Base-by-base conservation (phyloP, 371 early-diverging fungal genomes). In the Apophysomyces variabilis region DNA sequence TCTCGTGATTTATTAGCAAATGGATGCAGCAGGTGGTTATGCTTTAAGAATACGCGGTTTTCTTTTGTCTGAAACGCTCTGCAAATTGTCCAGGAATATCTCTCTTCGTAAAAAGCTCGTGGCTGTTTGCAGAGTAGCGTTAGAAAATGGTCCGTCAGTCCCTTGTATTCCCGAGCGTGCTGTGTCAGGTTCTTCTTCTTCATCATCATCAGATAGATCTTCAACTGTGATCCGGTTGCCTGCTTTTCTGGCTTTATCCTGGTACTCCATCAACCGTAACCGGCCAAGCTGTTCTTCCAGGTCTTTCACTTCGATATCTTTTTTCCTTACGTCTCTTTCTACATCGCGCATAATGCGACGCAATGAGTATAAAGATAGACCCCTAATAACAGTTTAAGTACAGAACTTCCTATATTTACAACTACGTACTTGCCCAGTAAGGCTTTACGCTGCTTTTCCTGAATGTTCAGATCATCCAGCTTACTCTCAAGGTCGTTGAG, bases 321-420 rank as follows among this genome's bases (percentile, higher is more conserved):
- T 79, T 12, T 13, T 37, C 13, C 13, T 39, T 8, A 79, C 32
- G 8, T 69, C 72, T 37, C 44, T 61, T 57, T 76, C 75, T 12
- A 79, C 58, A 60, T 79, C 80, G 45, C 71, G 66, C 4, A 79
- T 60, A 7, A 66, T 62, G 6, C 70, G 65, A 60, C 76, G 70
- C 9, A 76, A 50, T 6, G 72, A 47, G 32, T 79, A 79, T 16
- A 73, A 64, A 5, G 73, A 68, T 21, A 69, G 67, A 50, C 41
- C 38, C 16, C 70, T 70, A 58, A 14, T 1, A 5, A 18, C 38
- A 59, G 44, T 35, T 12, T 46, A 21, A 60, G 26, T 61, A 38
- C 16, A 58, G 14, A 45, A 18, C 14, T 39, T 59, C 47, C 36
- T 37, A 36, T 26, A 37, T 64, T 64, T 47, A 36, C 38, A 21